Evolutionary conservation across 1,284 basidiomycete species (phyloP), one percentile per base, ranked within the genome.

Genomic region (Tilletia setariae): DNA sequence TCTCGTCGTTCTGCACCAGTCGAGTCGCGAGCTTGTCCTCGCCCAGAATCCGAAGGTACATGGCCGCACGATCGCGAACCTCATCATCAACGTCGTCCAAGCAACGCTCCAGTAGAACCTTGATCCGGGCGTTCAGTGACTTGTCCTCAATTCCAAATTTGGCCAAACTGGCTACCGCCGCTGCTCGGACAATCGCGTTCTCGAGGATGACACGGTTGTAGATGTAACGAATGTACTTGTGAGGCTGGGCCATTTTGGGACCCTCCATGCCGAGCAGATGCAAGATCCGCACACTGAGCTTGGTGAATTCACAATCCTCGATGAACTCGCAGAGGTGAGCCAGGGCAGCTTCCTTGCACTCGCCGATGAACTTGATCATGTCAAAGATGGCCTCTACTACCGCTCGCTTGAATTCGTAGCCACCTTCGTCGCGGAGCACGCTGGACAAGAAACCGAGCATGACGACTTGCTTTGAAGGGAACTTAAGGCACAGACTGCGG

Each of bases 291-390:
- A 99, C 96, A 32, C 93, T 97, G 63, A 99, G 89, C 85, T 98
- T 99, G 51, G 95, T 98, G 83, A 98, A 99, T 84, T 99, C 96
- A 87, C 96, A 99, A 83, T 98, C 96, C 85, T 98, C 96, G 83
- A 99, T 99, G 84, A 99, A 98, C 84, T 99, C 96, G 86, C 96
- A 98, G n/a, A 99, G 88, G 82, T 99, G 93, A 13, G 94, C 94
- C 53, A 99, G 88, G 1, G 96, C 96, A 13, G 75, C 70, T 70
- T 81, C 96, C 84, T 97, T 96, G 85, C 90, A 92, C 70, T 98
- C 95, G 61, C 86, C 85, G 79, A 98, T 97, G 85, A 90, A 97
- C 83, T 95, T 96, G 87, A 98, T 93, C 96, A 98, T 98, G 84
- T 98, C 95, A 83, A 98, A 98, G 83, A 99, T 98, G 59, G 96